Conservation (phyloP, 2,329 filamentous ascomycete species). For the Lachnellula subtilissima region DNA sequence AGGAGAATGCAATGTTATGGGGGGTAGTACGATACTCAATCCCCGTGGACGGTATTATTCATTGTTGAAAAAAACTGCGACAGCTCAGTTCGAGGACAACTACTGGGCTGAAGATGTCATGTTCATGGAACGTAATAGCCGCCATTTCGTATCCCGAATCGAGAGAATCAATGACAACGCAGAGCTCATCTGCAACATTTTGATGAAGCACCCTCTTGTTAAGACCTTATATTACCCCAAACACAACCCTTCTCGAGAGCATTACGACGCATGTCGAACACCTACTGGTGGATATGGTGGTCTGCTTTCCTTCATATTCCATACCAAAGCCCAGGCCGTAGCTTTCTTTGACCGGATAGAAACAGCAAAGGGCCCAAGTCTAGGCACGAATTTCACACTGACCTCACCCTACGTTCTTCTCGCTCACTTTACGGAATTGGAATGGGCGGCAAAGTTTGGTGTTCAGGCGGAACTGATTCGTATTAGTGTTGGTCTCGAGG, state of each 20-base stretch:
- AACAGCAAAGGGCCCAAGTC: conserved; percentile 86
- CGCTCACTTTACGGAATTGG: conserved; percentile 84
- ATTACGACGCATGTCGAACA: conserved; percentile 76
- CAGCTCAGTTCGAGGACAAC: conserved; percentile 72
- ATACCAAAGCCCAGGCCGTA: conserved; percentile 63
- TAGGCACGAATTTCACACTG: conserved; percentile 95
- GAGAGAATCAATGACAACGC: conserved; percentile 81
- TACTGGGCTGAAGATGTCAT: conserved; percentile 93
- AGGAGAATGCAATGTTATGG: conserved; percentile 98
- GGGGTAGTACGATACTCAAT: conserved; percentile 66
- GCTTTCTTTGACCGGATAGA: conserved; percentile 82
- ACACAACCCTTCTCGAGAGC: conserved; percentile 59
- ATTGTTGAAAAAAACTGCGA: conserved; percentile 61
- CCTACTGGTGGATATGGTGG: conserved; percentile 82
- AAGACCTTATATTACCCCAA: conserved; percentile 86
- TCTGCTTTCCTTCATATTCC: conserved; percentile 78
- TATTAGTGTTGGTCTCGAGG: conserved; percentile 86
- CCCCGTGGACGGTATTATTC: conserved; percentile 65
- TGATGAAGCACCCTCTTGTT: conserved; percentile 58
- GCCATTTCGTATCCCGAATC: conserved; percentile 80
- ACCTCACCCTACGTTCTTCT: conserved; percentile 86
- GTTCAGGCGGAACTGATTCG: conserved; percentile 77
- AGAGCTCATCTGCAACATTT: conserved; percentile 71
- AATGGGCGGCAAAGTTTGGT: conserved; percentile 82
- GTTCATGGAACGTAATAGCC: conserved; percentile 93